A percentile compares a stretch with the other conserved stretches of the same genome.
Conservation (phyloP, 495 filamentous ascomycete species). For the Hypoxylon lienhwacheense region DNA sequence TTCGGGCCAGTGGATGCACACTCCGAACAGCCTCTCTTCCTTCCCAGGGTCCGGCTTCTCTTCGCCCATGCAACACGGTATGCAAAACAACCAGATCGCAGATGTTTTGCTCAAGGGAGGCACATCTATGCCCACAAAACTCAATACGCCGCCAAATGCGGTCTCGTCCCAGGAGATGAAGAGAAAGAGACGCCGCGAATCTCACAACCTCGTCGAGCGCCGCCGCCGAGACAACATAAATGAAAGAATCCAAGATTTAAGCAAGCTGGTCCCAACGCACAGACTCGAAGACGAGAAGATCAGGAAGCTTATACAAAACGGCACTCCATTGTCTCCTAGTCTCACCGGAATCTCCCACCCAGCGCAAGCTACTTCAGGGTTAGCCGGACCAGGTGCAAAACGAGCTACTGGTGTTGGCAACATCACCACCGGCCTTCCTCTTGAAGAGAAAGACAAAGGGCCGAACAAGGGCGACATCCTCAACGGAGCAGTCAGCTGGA, state of each 20-base stretch:
- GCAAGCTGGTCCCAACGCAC: constrained; percentile 87
- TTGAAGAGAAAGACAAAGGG: constrained; percentile 97
- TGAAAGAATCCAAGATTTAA: constrained; percentile 94
- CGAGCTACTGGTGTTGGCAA: constrained; percentile 76
- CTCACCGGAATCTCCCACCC: constrained; percentile 62
- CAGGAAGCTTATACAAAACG: constrained; percentile 89
- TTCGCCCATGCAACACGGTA: constrained; percentile 59
- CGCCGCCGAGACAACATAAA: constrained; percentile 97
- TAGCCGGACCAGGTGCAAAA: constrained; percentile 81
- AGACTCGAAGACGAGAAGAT: constrained; percentile 96
- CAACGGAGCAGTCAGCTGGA: constrained; percentile 96
- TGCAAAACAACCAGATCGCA: constrained; percentile 52
- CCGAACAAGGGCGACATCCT: constrained; percentile 99
- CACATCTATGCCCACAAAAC: constrained; percentile 58
- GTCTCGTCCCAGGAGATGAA: constrained; percentile 86
- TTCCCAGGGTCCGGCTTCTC: constrained; percentile 81
- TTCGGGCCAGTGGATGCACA: constrained; percentile 76
- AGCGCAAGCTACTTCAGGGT: constrained; percentile 81
- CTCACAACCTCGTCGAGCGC: constrained; percentile 94
- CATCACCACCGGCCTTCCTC: constrained; percentile 85
- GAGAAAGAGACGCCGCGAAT: constrained; percentile 83
- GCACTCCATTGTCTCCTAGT: constrained; percentile 80
- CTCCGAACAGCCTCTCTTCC: constrained; percentile 75
- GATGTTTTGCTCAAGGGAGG: constrained; percentile 58
- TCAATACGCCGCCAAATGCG: constrained; percentile 49